Base-by-base conservation (phyloP, 176 grass and related monocot species). In the Luzula sylvatica region DNA sequence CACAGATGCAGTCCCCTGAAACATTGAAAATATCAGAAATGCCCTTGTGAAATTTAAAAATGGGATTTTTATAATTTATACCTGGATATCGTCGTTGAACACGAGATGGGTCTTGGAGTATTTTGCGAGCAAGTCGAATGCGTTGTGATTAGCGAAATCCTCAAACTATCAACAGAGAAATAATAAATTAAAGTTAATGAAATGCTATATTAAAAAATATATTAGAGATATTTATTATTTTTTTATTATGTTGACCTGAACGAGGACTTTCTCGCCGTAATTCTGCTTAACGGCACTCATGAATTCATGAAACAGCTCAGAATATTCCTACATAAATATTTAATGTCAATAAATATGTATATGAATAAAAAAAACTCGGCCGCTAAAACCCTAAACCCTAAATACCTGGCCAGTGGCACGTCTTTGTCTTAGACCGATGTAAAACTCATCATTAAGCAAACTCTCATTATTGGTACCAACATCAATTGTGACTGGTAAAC, bases 51-150 rank as follows among this genome's bases (percentile, higher is more conserved):
- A 11, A 39, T 18, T 19, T 65, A 59, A 49, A 54, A 24, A 40
- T 70, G n/a, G n/a, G n/a, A n/a, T n/a, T n/a, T n/a, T n/a, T 61
- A 12, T 1, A 28, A 44, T 70, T 40, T 18, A 61, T 46, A 98
- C 93, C 86, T 90, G 93, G 72, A 98, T 98, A 65, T 98, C 93
- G 72, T 98, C 93, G 66, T 98, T 98, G 67, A 98, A 98, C 50
- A 98, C 93, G 50, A 98, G 93, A 75, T 98, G 93, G n/a, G 52
- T 80, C 78, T 98, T 90, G 75, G 78, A 82, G 48, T 92, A 98
- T 68, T 83, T 90, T 61, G 72, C 65, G 48, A 98, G 93, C 75
- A 98, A 79, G 56, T 90, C 86, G 65, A 98, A 98, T 15, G 93
- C 93, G 72, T 98, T 92, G 57, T 98, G 93, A 64, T 98, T 98